These are phyloP conservation scores for Wickerhamiella brachini DNA, from an alignment of 805 yeast genomes.

Conservation along the genomic window DNA sequence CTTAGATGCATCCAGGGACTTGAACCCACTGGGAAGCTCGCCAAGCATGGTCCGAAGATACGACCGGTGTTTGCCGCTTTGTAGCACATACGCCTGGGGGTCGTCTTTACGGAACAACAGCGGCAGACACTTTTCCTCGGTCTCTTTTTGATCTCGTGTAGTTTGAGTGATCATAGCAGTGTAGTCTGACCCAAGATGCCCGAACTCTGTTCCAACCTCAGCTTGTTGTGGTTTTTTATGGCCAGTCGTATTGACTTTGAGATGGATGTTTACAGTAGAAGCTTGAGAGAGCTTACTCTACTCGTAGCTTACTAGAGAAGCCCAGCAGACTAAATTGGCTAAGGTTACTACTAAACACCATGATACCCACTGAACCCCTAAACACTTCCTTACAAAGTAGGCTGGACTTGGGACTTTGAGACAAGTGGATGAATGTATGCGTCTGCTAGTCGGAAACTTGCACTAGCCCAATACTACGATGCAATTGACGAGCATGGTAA, in stretches of 20 bases:
- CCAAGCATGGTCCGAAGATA: slow-evolving; percentile 32
- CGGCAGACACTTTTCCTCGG: slow-evolving; percentile 9
- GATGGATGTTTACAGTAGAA: too few species aligned
- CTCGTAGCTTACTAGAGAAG: too few species aligned
- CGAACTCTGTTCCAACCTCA: too few species aligned
- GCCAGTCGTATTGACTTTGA: too few species aligned
- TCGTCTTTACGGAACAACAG: slow-evolving; percentile 6
- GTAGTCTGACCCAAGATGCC: background rate
- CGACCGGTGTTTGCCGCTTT: slow-evolving; percentile 26
- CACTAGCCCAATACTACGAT: slow-evolving; percentile 9
- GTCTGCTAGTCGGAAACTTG: background rate
- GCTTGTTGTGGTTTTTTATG: too few species aligned
- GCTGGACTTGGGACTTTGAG: too few species aligned
- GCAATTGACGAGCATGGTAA: slow-evolving; percentile 9
- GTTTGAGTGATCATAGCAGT: slow-evolving; percentile 1
- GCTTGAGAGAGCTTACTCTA: too few species aligned
- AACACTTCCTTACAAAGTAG: too few species aligned
- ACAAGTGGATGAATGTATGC: background rate
- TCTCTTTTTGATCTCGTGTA: slow-evolving; percentile 7
- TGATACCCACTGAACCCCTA: too few species aligned
- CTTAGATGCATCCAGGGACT: slow-evolving; percentile 70
- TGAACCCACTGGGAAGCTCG: slow-evolving; percentile 38
- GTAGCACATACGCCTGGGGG: background rate
- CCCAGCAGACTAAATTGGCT: too few species aligned
- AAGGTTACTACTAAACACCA: too few species aligned